Conservation (phyloP, 192 early-diverging fungal species). For the Backusella mclennaniae region DNA sequence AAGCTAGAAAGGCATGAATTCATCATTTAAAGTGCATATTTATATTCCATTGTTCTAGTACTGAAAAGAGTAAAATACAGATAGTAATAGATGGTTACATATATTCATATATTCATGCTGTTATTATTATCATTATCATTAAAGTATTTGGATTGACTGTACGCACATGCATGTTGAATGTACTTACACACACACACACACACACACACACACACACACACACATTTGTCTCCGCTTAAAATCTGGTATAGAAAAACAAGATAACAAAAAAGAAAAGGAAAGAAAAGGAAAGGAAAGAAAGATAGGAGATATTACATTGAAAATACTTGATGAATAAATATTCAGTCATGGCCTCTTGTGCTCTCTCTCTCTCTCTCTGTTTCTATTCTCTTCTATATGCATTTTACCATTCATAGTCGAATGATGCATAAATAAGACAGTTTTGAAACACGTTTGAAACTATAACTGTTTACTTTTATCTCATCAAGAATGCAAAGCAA, state of each 20-base stretch:
- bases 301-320: background rate
- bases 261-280: background rate
- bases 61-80: too few relatives aligned
- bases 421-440: background rate
- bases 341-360: too few relatives aligned
- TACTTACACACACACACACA: background rate
- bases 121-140: too few relatives aligned
- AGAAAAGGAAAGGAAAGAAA: too few relatives aligned
- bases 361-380: too few relatives aligned
- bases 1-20: too few relatives aligned
- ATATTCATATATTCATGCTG: too few relatives aligned
- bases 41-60: too few relatives aligned
- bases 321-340: background rate
- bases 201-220: background rate
- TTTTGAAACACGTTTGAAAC: constrained; percentile 1
- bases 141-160: too few relatives aligned
- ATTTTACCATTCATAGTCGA: background rate
- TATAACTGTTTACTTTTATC: background rate
- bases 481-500: background rate
- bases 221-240: background rate
- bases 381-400: background rate
- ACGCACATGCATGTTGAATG: too few relatives aligned
- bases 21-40: too few relatives aligned
- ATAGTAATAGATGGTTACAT: too few relatives aligned
- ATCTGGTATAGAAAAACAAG: background rate